Conservation (phyloP, 2,329 filamentous ascomycete genomes). For the Coleophoma cylindrospora region DNA sequence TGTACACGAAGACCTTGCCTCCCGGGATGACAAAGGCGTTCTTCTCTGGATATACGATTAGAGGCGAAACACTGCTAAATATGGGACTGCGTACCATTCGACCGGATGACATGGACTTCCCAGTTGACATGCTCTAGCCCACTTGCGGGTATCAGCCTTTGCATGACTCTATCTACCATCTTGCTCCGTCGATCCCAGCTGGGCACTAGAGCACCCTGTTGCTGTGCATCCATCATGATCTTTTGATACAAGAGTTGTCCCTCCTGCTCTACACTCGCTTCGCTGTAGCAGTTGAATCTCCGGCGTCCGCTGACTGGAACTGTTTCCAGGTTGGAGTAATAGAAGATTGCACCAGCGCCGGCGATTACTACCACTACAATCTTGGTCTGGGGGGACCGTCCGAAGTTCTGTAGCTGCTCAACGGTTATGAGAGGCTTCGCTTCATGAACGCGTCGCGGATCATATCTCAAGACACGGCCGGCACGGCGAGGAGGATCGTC, state of each 20-base stretch:
- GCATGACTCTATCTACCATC: conserved; percentile 60
- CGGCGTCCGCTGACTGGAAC: conserved; percentile 68
- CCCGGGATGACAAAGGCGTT: conserved; percentile 78
- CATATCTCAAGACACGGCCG: not conserved
- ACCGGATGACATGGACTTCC: conserved; percentile 74
- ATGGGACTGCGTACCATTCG: conserved; percentile 35
- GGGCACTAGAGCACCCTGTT: conserved; percentile 48
- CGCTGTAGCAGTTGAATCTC: conserved; percentile 66
- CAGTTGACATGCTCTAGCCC: conserved; percentile 55
- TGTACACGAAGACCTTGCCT: conserved; percentile 76
- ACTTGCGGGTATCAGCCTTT: conserved; percentile 60
- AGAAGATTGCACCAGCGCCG: conserved; percentile 44
- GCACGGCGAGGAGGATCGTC: too few relatives aligned
- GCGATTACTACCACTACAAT: conserved; percentile 35
- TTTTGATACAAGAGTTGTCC: conserved; percentile 49
- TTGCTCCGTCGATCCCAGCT: conserved; percentile 50
- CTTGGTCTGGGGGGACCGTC: conserved; percentile 30
- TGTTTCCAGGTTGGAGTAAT: conserved; percentile 63
- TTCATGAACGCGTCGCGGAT: conserved; percentile 11
- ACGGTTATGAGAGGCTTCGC: conserved; percentile 33
- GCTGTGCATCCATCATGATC: conserved; percentile 48
- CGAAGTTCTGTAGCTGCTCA: conserved; percentile 26
- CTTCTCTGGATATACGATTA: conserved; percentile 19
- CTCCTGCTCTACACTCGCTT: conserved; percentile 47
- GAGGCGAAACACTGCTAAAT: conserved; percentile 1